Conservation (phyloP, 2,329 filamentous ascomycete species). For the Paecilomyces dactylethromorphus region DNA sequence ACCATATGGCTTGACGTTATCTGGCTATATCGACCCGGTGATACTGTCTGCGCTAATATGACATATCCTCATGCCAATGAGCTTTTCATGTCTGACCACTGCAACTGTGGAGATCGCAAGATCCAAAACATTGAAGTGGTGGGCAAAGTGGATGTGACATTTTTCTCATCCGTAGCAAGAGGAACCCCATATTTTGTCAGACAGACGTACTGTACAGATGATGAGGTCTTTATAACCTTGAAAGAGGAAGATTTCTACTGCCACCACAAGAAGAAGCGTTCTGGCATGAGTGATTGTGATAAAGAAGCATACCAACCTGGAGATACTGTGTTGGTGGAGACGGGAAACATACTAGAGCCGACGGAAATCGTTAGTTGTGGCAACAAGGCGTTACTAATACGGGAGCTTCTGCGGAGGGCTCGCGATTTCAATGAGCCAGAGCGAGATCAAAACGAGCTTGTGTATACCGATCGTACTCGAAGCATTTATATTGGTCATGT, state of each 20-base stretch:
- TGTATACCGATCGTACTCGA: conserved; percentile 40
- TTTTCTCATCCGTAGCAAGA: conserved; percentile 44
- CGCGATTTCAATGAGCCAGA: conserved; percentile 33
- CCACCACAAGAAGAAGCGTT: conserved; percentile 20
- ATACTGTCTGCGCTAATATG: conserved; percentile 64
- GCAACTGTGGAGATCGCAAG: conserved; percentile 55
- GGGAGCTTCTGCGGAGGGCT: conserved; percentile 47
- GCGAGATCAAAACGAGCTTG: conserved; percentile 47
- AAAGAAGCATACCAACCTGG: conserved; percentile 40
- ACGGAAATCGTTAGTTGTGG: conserved; percentile 49
- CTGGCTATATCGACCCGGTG: conserved; percentile 66
- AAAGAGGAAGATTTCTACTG: conserved; percentile 51
- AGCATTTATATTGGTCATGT: conserved; percentile 38
- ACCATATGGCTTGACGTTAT: conserved; percentile 53
- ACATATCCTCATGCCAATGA: conserved; percentile 67
- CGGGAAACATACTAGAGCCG: conserved; percentile 47
- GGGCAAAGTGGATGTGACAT: conserved; percentile 52
- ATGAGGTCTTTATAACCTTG: conserved; percentile 58
- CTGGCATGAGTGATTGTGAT: not conserved
- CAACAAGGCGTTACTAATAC: conserved; percentile 36
- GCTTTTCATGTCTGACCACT: conserved; percentile 70
- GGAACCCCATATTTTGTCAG: conserved; percentile 59
- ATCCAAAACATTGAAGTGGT: conserved; percentile 52
- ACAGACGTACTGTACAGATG: conserved; percentile 57
- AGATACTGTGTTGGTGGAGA: conserved; percentile 53